Evolutionary conservation across 2,329 filamentous ascomycete genomes (phyloP), one percentile per base, ranked within the genome.

Genomic region (Fusarium tanahbumbuense): DNA sequence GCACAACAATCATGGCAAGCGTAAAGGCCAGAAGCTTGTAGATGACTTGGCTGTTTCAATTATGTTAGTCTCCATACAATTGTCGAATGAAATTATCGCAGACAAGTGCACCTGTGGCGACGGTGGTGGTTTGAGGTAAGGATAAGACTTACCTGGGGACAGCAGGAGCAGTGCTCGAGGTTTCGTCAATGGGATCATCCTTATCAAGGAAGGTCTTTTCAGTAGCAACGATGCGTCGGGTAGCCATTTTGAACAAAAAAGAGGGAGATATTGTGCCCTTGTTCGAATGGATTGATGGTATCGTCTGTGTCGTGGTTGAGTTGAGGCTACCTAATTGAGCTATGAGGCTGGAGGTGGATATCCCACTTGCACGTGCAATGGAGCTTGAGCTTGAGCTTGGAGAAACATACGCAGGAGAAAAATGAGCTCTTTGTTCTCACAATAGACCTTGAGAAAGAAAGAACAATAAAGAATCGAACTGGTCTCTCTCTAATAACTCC

Each of bases 11-110:
- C 95, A 99, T 98, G 77, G 94, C 94, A 41, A 94, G 84, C 1
- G 94, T 97, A 82, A 98, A 98, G 69, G 88, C 90, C 18, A 98
- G 86, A 22, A 99, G 89, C 83, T 98, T 99, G 77, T 91, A 83
- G 70, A 99, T 96, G 71, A 98, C 94, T 77, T 92, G 86, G 60
- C 93, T 93, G 58, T 64, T 13, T 18, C 23, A 23, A 32, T 28
- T 58, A 37, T n/a, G 47, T 68, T 7, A 70, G 61, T 47, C 32
- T 52, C 34, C 12, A 34, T 45, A 41, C 32, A 49, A 41, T 27
- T 7, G 50, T 55, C 44, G 25, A 22, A 20, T 23, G 22, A 18
- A 12, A 41, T 40, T 37, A n/a, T 27, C 18, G n/a, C 23, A 50
- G 11, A 44, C 40, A 53, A 56, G 27, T 53, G 27, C 34, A 42